Conservation (phyloP, 805 yeast genomes). For the Metschnikowia lachancei region DNA sequence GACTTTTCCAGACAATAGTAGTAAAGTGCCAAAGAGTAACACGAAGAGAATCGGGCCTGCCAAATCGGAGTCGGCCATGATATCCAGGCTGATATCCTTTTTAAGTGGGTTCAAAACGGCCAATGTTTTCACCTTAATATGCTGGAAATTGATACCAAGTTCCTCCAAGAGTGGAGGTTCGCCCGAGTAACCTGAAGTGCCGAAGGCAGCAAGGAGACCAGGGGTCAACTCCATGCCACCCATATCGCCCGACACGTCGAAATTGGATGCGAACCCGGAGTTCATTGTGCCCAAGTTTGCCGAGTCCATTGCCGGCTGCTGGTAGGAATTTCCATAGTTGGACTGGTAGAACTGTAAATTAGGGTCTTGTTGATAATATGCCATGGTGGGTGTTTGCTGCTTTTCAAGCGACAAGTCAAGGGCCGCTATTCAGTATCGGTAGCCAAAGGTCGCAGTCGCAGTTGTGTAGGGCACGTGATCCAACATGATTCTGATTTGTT, state of each 20-base stretch:
- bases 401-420: neutral
- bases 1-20: conserved; percentile 85
- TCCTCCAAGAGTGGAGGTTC: conserved; percentile 93
- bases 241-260: conserved; percentile 43
- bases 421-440: neutral
- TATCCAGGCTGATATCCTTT: conserved; percentile 60
- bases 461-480: conserved; percentile 5
- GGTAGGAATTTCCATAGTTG: conserved; percentile 33
- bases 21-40: conserved; percentile 76
- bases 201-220: conserved; percentile 88
- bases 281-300: conserved; percentile 40
- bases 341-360: conserved; percentile 45
- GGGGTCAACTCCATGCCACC: conserved; percentile 52
- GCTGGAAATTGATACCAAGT: conserved; percentile 86
- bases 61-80: conserved; percentile 81
- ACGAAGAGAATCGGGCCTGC: conserved; percentile 95
- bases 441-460: neutral
- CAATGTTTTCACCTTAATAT: conserved; percentile 78
- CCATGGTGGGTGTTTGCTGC: conserved; percentile 29
- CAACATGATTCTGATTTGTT: neutral
- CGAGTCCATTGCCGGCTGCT: conserved; percentile 22
- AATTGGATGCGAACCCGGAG: conserved; percentile 32
- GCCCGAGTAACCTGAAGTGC: conserved; percentile 91
- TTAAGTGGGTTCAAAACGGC: conserved; percentile 82
- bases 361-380: conserved; percentile 41